phyloP scores from a whole-genome alignment of 2,329 filamentous ascomycete species.

The Chalaropsis thielavioides region DNA sequence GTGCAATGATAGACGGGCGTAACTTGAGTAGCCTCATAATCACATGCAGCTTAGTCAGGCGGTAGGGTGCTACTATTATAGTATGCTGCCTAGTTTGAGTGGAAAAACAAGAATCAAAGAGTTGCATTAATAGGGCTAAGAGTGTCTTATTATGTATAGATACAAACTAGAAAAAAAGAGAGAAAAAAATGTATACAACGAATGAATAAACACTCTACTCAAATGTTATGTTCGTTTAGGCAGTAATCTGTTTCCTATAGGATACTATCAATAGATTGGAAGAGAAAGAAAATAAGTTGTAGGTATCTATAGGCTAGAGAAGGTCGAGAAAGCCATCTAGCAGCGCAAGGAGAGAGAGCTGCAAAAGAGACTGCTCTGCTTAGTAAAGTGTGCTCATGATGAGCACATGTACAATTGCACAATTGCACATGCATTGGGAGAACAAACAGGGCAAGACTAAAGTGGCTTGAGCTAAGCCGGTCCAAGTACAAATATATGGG shows the following conservation, averaged over 20 bases:
- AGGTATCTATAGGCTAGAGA: no score
- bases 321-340: no score
- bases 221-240: background rate
- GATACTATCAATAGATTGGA: background rate
- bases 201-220: background rate
- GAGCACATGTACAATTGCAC: background rate
- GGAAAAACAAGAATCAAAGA: background rate
- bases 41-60: background rate
- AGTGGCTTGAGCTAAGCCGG: background rate
- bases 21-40: background rate
- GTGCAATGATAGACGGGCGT: background rate
- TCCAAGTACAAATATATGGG: background rate
- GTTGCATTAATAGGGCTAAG: no score
- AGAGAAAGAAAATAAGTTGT: background rate
- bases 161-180: background rate
- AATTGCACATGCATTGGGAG: background rate
- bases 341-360: no score
- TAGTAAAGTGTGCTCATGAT: no score
- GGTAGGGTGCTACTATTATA: background rate
- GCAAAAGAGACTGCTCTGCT: no score
- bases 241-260: background rate
- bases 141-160: no score
- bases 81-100: background rate
- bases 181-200: background rate
- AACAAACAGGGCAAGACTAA: background rate